Base-by-base conservation (phyloP, 306 rosid species). In the Rosa chinensis region DNA sequence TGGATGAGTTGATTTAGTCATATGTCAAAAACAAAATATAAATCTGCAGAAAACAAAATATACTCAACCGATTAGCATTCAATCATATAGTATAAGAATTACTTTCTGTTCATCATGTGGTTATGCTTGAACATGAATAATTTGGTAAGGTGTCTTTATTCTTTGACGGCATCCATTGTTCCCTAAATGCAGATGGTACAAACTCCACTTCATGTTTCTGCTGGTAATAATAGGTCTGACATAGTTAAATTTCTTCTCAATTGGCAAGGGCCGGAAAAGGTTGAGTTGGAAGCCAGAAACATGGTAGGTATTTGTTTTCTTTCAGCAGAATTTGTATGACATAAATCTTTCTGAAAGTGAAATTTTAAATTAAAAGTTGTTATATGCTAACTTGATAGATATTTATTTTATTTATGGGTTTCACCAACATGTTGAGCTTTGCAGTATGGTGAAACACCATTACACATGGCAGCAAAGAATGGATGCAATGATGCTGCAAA, bases 391-490 rank as follows among this genome's bases (percentile, higher is more conserved):
- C 53, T 11, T 61, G 71, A 37, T 10, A 35, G 78, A 14, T 70
- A 7, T 73, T 77, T 39, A 73, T 11, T 48, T 78, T 55, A 43
- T 75, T 12, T 74, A 37, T 66, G 56, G 66, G 49, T 40, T 48
- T 77, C 69, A 56, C 32, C 40, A 66, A 25, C 39, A 47, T 76
- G 62, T 73, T 76, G 80, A 53, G 23, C 76, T 42, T 78, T 84
- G 81, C 87, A 94, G 98, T 92, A 92, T 75, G 98, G 98, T 68
- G 98, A 94, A 88, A 90, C 98, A 64, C 98, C 98, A 1, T 80
- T 94, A 87, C 98, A 94, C 88, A 92, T 90, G 97, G 98, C 98
- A 67, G 92, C 97, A 53, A 94, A 94, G 81, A 89, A 92, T 80
- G 98, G 98, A 62, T 91, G 97, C 88, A 94, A 75, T 80, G 94